Base-by-base conservation (phyloP, 129 eudicot species). In the Heracleum sosnowskyi region DNA sequence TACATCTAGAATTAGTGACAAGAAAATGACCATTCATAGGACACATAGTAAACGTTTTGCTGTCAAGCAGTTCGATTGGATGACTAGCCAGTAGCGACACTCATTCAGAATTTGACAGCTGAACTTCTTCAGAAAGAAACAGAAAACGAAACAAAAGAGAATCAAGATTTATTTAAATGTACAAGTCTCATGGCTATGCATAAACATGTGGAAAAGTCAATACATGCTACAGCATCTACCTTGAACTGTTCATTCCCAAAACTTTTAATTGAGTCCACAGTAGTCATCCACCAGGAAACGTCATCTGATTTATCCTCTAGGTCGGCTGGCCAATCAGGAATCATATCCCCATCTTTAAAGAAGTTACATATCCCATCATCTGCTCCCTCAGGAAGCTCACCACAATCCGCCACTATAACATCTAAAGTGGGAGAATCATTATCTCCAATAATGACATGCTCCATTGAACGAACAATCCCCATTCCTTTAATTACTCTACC, bases 261-360 rank as follows among this genome's bases (percentile, higher is more conserved):
- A 44, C 55, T 78, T 81, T 95, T 95, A 78, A 91, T 82, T 36
- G 87, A 75, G 34, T 88, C 91, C 12, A 88, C 92, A 75, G 94
- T 89, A 80, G 80, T 75, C 57, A 95, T 87, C 94, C 92, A 85
- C 98, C 96, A 91, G 69, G 88, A 78, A 78, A 88, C 49, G 17
- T 90, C 93, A 77, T 88, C 88, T 2, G 94, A 84, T 78, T 90
- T 90, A 55, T 75, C 79, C 78, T 90, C 92, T 77, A 90, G 93
- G 84, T 94, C 98, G 74, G 84, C 86, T 73, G 98, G 98, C 94
- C 94, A 95, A 82, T 95, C 98, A 86, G 98, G 96, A 62, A 84
- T 88, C 37, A 87, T 73, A 79, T 95, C 97, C 60, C 98, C 97
- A 83, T 95, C 98, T 79, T 88, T 90, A 71, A 95, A 95, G 75